Evolutionary conservation across 768 basidiomycete species (phyloP).

Genomic region (Tulasnella sp.): DNA sequence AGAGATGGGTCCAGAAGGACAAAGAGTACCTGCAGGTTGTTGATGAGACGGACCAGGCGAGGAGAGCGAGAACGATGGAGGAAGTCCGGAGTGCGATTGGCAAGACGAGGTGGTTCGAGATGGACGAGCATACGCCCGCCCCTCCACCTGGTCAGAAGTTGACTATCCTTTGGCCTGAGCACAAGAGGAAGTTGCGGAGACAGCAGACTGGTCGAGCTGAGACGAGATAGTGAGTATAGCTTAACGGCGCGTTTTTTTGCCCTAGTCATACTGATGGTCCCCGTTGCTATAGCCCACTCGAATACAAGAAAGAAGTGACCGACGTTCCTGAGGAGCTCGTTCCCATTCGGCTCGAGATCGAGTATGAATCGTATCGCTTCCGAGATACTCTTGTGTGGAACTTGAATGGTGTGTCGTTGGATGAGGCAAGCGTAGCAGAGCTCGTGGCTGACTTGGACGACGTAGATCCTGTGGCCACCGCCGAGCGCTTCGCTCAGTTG

Average conservation of each 20-base stretch:
- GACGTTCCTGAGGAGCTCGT: conserved; percentile 73
- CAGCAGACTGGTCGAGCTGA: conserved; percentile 48
- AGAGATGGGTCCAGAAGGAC: conserved; percentile 60
- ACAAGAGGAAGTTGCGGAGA: conserved; percentile 34
- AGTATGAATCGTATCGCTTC: conserved; percentile 88
- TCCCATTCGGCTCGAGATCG: conserved; percentile 92
- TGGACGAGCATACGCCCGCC: conserved; percentile 39
- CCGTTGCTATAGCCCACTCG: conserved; percentile 46
- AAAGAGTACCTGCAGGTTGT: conserved; percentile 32
- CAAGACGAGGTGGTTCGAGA: conserved; percentile 50
- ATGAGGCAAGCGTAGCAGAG: background rate
- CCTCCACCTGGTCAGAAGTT: conserved; percentile 32
- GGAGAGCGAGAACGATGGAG: conserved; percentile 22
- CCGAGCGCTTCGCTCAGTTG: conserved; percentile 82
- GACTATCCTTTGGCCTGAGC: conserved; percentile 48
- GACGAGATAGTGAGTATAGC: conserved; percentile 61
- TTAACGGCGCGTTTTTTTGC: conserved; percentile 18
- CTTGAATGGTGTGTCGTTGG: conserved; percentile 62
- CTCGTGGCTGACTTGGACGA: background rate
- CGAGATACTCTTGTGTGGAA: conserved; percentile 98
- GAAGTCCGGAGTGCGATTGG: conserved; percentile 22
- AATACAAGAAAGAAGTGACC: conserved; percentile 47
- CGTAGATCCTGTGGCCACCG: conserved; percentile 79
- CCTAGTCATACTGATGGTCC: background rate
- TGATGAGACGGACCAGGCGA: conserved; percentile 20